Conservation (phyloP, 768 basidiomycete species). For the Tulasnella sp. region DNA sequence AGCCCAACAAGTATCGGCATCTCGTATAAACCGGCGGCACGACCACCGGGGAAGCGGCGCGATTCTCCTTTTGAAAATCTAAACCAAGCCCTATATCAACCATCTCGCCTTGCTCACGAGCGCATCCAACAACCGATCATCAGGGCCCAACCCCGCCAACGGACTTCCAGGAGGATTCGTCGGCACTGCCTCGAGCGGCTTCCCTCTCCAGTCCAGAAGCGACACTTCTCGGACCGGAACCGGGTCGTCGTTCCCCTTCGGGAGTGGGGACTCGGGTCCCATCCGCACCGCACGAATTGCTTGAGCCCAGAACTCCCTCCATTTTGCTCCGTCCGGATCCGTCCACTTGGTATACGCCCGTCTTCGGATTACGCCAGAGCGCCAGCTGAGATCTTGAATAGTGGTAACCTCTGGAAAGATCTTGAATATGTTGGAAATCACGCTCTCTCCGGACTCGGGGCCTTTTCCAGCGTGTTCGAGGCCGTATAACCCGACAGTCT, state of each 20-base stretch:
- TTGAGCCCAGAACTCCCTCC: not conserved
- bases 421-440: not conserved
- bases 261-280: too few species aligned
- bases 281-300: not conserved
- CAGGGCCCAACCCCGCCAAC: not conserved
- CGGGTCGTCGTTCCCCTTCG: too few species aligned
- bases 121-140: not conserved
- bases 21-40: too few species aligned
- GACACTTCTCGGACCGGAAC: not conserved
- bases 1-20: too few species aligned
- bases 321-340: not conserved
- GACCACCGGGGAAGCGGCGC: too few species aligned
- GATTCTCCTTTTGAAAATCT: too few species aligned
- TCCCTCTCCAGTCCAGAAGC: not conserved
- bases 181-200: not conserved
- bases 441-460: not conserved
- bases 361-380: not conserved
- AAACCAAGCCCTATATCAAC: not conserved
- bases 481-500: not conserved
- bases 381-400: not conserved
- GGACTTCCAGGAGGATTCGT: not conserved
- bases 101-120: not conserved
- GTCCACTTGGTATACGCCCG: not conserved
- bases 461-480: not conserved
- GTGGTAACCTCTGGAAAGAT: not conserved